A percentile compares a stretch with the other conserved stretches of the same genome.
phyloP scores from a whole-genome alignment of 2,329 filamentous ascomycete species.

The Metarhizium robertsii region DNA sequence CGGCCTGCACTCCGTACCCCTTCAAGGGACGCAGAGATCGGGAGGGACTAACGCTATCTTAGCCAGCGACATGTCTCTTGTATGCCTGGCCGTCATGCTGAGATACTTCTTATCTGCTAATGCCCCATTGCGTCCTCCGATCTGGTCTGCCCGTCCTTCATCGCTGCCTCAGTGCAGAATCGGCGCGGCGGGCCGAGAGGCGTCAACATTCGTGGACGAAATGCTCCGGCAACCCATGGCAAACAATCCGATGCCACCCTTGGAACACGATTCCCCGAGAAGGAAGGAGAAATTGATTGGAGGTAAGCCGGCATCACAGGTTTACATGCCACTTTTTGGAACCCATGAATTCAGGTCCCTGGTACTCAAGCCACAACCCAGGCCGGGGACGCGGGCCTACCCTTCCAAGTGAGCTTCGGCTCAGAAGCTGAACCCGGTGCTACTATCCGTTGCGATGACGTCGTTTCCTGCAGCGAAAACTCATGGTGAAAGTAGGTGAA shows the following conservation, averaged over 20 bases:
- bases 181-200: neutral
- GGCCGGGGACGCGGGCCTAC: neutral
- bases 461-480: too few species aligned
- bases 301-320: neutral
- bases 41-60: neutral
- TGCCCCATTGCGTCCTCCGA: neutral
- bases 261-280: neutral
- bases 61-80: neutral
- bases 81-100: too few species aligned
- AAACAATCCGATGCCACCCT: neutral
- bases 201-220: slow-evolving; percentile 1
- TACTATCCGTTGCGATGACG: too few species aligned
- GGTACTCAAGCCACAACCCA: neutral
- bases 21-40: slow-evolving; percentile 1
- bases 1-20: neutral
- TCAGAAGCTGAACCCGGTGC: too few species aligned
- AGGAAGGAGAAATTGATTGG: neutral
- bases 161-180: slow-evolving; percentile 6
- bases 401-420: neutral
- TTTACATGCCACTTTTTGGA: neutral
- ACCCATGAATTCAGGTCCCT: neutral
- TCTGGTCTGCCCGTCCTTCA: neutral
- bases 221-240: slow-evolving; percentile 4
- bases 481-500: neutral
- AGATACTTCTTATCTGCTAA: slow-evolving; percentile 1